Percentiles rank a stretch among this genome's conserved stretches.
Evolutionary conservation across 2,329 filamentous ascomycete genomes (phyloP).

Genomic region (Endoconidiophora polonica): DNA sequence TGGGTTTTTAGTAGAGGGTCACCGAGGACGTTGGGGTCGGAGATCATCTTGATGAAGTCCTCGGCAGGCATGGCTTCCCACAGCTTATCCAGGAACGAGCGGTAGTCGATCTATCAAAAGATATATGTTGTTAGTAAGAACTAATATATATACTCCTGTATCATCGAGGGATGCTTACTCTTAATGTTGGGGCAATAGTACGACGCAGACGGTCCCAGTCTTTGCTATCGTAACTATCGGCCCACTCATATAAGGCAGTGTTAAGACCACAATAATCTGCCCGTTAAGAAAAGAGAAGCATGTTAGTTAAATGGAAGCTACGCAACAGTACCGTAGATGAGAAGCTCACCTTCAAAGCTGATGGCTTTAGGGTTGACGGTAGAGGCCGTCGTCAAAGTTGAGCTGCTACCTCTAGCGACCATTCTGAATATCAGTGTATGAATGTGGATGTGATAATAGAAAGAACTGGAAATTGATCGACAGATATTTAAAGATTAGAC

Average conservation of each 20-base stretch:
- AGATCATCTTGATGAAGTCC: constrained; percentile 45
- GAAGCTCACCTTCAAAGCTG: constrained; percentile 7
- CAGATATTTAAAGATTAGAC: too few species aligned
- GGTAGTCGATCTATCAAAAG: constrained; percentile 50
- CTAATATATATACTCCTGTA: constrained; percentile 43
- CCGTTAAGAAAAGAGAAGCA: neutral
- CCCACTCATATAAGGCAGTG: constrained; percentile 33
- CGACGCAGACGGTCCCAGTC: constrained; percentile 43
- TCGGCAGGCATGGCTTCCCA: constrained; percentile 45
- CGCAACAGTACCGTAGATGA: neutral
- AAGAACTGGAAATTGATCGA: too few species aligned
- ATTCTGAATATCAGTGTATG: too few species aligned
- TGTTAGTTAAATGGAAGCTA: neutral
- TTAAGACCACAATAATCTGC: constrained; percentile 17
- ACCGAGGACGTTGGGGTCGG: constrained; percentile 38
- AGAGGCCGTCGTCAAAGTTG: neutral
- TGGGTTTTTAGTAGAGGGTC: constrained; percentile 46
- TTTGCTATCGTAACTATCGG: constrained; percentile 50
- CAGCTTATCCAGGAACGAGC: constrained; percentile 40
- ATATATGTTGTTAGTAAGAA: constrained; percentile 30
- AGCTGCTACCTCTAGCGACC: too few species aligned
- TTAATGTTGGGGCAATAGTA: constrained; percentile 38
- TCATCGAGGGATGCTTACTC: constrained; percentile 8
- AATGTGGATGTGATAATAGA: too few species aligned
- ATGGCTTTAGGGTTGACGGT: constrained; percentile 10